Evolutionary conservation across 805 yeast species (phyloP), one percentile per base, ranked within the genome.

Genomic region (Kodamaea laetipori): DNA sequence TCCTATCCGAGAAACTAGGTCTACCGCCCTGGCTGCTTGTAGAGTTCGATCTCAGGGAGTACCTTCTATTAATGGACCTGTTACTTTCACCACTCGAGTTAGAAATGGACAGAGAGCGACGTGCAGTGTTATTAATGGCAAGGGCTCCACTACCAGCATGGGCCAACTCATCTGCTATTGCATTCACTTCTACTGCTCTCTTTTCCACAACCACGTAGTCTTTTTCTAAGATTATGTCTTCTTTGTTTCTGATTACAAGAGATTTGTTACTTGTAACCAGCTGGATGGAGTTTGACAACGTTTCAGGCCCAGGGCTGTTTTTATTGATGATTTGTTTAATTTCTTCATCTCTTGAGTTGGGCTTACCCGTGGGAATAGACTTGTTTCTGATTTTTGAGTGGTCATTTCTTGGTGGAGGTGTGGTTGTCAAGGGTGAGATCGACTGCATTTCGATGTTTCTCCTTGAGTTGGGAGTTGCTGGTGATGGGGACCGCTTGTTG

Each of bases 201-300:
- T 92, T 94, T 61, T 92, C 98, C 21, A 92, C 90, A 30, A 92
- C 95, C 25, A 92, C 98, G 55, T 92, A 92, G 56, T 90, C 97
- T 51, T 80, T 82, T 54, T 89, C 96, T 44, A 82, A 67, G 18
- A 76, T 72, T 16, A 76, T 57, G 41, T 81, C 86, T 16, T 73
- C 64, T 47, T 63, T 41, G 30, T 49, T 26, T 24, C 37, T 52
- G 8, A 47, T 32, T 31, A 53, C 37, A 10, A 47, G 40, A 25
- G 54, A 44, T 38, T 33, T 39, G 31, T 37, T 27, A 23, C 38
- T 32, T 11, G 19, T 38, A 16, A 24, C 18, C 25, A 24, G 38
- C 38, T 57, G 63, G 23, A 59, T 55, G 3, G 64, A 59, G 26
- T 56, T 57, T 8, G 60, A 48, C 9, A 58, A 42, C 3, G 55